Evolutionary conservation across 2,329 filamentous ascomycete genomes (phyloP).

Genomic region (Aspergillus pseudotamarii): DNA sequence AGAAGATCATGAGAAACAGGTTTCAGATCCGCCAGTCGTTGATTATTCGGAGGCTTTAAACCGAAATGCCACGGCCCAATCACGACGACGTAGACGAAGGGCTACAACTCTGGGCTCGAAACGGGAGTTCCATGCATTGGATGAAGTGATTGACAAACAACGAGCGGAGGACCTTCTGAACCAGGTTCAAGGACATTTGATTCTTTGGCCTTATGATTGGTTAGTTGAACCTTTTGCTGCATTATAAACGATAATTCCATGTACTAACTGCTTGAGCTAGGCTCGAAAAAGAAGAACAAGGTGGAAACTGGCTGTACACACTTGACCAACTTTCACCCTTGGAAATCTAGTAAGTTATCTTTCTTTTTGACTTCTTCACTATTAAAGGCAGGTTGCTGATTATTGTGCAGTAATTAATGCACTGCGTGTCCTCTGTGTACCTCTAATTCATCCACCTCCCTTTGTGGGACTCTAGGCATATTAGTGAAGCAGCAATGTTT

Average conservation of each 20-base stretch:
- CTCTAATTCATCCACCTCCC: neutral
- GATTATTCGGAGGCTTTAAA: conserved; percentile 46
- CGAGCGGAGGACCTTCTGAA: conserved; percentile 82
- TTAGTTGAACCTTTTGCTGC: conserved; percentile 36
- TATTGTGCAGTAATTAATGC: conserved; percentile 31
- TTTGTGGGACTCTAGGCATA: neutral
- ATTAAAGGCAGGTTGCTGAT: conserved; percentile 20
- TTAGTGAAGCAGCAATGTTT: neutral
- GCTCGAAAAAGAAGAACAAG: conserved; percentile 86
- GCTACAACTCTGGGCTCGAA: conserved; percentile 51
- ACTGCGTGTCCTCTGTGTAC: neutral
- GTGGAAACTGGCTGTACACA: conserved; percentile 95
- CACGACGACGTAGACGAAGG: conserved; percentile 44
- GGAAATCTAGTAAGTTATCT: conserved; percentile 73
- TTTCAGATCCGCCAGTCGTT: conserved; percentile 33
- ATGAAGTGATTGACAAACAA: conserved; percentile 73
- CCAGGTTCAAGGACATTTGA: conserved; percentile 83
- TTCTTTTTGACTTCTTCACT: neutral
- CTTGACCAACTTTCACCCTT: conserved; percentile 94
- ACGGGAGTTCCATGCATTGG: conserved; percentile 56
- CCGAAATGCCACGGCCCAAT: conserved; percentile 38
- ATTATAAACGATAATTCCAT: neutral
- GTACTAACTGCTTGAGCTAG: conserved; percentile 34
- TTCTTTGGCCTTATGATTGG: conserved; percentile 95
- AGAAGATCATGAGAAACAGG: conserved; percentile 37